Base-by-base conservation (phyloP, 2,329 filamentous ascomycete species). In the Aspergillus versicolor region DNA sequence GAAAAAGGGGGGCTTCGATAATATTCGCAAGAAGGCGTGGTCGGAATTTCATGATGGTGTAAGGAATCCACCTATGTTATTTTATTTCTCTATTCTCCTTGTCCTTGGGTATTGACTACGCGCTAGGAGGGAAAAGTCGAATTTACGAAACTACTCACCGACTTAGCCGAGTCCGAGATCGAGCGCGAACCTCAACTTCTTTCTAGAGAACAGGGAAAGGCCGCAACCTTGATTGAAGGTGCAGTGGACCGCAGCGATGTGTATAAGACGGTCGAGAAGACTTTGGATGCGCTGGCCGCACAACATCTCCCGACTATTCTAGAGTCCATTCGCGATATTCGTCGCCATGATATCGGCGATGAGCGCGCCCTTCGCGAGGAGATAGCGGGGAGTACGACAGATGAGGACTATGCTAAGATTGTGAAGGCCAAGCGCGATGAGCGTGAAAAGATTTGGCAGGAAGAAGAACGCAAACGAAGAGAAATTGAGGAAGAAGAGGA, bases 1-100 rank as follows among this genome's bases (percentile, higher is more conserved):
- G 72, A 88, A 87, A 72, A 86, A 86, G 70, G 85, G 85, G 61
- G 83, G 84, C 55, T 88, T 86, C 65, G 85, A 88, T 68, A 76
- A 74, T 49, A 73, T 87, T 54, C 81, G 85, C 57, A 88, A 87
- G 70, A 79, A 82, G 58, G 74, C 85, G 3, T 85, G 84, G 76
- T 79, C 82, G 12, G 79, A 84, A 56, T 87, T 84, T 59, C 79
- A 82, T 56, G 75, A 80, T 51, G 78, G 79, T 58, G 82, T 84
- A 77, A 60, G 79, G 57, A 47, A 51, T 52, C 42, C 21, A n/a
- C 9, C 45, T 54, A 42, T 50, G 30, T 9, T 37, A 30, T 44
- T 5, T 51, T 57, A n/a, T 27, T 45, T 24, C 41, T 43, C 24
- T 19, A 43, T 27, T 13, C 48, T 30, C 27, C 27, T 30, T 34